Base-by-base conservation (phyloP, 805 yeast genomes). In the Wickerhamomyces queroliae region DNA sequence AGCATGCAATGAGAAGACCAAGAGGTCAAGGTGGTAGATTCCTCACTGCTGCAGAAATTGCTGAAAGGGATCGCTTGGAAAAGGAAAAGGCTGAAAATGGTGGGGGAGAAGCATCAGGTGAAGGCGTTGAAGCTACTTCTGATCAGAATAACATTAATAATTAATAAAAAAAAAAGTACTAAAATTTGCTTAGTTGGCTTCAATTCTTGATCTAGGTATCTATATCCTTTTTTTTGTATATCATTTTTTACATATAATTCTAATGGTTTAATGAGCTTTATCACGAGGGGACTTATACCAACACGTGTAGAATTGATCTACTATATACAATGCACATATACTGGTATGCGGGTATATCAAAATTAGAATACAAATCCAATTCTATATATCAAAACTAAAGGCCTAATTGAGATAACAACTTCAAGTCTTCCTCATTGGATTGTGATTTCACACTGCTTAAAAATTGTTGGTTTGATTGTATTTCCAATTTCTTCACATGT, bases 1-100 rank as follows among this genome's bases (percentile, higher is more conserved):
- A 93, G 59, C 99, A 93, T 61, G 99, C 99, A 3, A 93, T 93
- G 99, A 76, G 98, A 58, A 76, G 99, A 59, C 98, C 99, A 13
- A 78, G 99, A 52, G 99, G 99, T 21, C 98, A 93, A 65, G 99
- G 99, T 24, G 99, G 99, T 7, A 71, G 99, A 44, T 93, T 93
- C 50, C 64, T 93, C 43, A 93, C 99, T 1, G 96, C 98, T 12
- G 95, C 96, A 10, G 86, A 77, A 46, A 83, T 76, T 33, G 81
- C 76, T 11, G 82, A 73, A 45, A 64, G 73, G 40, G 83, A 79
- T 31, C 33, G 33, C 12, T 19, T 19, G 20, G 33, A 31, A 7
- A 31, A 20, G 17, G 22, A 31, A 12, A 31, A 19, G 13, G 33
- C 24, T 16, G 13, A 19, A 12, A 31, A 19, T 13, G 33, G 17